phyloP scores from a whole-genome alignment of 2,329 filamentous ascomycete genomes.

The Metarhizium album region DNA sequence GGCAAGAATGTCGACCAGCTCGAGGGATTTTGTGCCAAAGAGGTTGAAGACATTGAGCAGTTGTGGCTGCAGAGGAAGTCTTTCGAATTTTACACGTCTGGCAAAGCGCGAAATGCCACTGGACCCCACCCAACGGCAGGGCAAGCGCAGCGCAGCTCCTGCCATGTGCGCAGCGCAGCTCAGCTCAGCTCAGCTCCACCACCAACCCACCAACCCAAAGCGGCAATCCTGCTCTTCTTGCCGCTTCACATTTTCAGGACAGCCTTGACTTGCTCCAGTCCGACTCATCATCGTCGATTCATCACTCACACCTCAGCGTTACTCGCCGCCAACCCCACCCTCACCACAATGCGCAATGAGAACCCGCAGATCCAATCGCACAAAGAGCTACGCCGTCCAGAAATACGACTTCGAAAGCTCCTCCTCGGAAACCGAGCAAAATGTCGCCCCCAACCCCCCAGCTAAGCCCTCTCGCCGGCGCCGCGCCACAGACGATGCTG shows the following conservation, averaged over 20 bases:
- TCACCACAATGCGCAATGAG: slow-evolving; percentile 17
- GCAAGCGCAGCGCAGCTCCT: too few relatives aligned
- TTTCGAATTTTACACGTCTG: background rate
- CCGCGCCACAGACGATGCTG: slow-evolving; percentile 10
- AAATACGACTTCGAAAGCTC: slow-evolving; percentile 24
- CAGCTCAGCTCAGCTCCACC: too few relatives aligned
- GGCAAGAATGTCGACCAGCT: background rate
- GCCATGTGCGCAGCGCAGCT: too few relatives aligned
- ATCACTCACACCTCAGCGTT: too few relatives aligned
- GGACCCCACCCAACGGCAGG: too few relatives aligned
- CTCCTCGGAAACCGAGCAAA: slow-evolving; percentile 1
- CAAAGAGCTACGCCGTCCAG: slow-evolving; percentile 22
- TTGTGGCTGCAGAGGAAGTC: background rate
- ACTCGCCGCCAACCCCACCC: background rate
- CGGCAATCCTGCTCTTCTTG: too few relatives aligned
- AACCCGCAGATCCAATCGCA: slow-evolving; percentile 26
- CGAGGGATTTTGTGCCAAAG: background rate
- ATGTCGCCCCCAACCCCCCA: background rate
- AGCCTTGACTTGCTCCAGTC: too few relatives aligned
- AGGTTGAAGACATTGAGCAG: background rate
- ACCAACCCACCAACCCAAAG: too few relatives aligned
- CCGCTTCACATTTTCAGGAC: too few relatives aligned
- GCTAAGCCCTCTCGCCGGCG: slow-evolving; percentile 2
- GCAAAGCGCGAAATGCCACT: too few relatives aligned
- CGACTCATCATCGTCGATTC: background rate